These are phyloP conservation scores for Leptographium radiaticola DNA, from an alignment of 2,329 filamentous ascomycete species.

Conservation along the genomic window DNA sequence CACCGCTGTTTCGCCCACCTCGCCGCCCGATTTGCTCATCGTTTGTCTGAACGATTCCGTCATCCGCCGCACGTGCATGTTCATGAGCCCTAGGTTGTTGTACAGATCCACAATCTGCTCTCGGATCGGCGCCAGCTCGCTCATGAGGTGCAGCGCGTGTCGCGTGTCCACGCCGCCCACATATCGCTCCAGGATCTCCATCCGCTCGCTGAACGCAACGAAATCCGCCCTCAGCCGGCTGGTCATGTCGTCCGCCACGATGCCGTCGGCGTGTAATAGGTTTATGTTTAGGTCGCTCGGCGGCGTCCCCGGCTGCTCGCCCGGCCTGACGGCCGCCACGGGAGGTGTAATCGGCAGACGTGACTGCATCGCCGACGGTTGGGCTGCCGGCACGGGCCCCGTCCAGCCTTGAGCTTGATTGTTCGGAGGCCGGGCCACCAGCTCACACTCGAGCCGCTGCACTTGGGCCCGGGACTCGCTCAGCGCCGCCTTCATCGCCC, in stretches of 20 bases:
- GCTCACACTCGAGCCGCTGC: slow-evolving; percentile 8
- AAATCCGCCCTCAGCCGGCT: slow-evolving; percentile 31
- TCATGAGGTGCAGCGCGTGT: slow-evolving; percentile 47
- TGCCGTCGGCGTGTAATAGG: neutral
- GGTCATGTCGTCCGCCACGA: slow-evolving; percentile 16
- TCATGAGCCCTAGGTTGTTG: slow-evolving; percentile 42
- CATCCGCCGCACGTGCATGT: slow-evolving; percentile 47
- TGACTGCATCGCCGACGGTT: neutral
- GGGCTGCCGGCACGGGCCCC: neutral
- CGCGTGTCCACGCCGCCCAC: slow-evolving; percentile 45
- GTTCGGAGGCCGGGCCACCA: neutral
- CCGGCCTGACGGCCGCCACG: neutral
- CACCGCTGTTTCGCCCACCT: neutral
- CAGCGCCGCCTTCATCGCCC: slow-evolving; percentile 7
- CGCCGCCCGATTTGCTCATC: slow-evolving; percentile 4
- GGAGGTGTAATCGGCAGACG: neutral
- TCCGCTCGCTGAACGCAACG: slow-evolving; percentile 39
- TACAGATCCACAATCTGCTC: slow-evolving; percentile 49
- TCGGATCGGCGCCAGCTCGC: slow-evolving; percentile 47
- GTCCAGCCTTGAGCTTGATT: neutral
- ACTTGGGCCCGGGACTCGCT: slow-evolving; percentile 9
- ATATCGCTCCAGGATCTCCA: slow-evolving; percentile 43
- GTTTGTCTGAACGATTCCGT: slow-evolving; percentile 22
- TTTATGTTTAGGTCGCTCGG: neutral
- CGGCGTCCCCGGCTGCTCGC: neutral